Conservation (phyloP, 768 basidiomycete species). For the Chiua virens region DNA sequence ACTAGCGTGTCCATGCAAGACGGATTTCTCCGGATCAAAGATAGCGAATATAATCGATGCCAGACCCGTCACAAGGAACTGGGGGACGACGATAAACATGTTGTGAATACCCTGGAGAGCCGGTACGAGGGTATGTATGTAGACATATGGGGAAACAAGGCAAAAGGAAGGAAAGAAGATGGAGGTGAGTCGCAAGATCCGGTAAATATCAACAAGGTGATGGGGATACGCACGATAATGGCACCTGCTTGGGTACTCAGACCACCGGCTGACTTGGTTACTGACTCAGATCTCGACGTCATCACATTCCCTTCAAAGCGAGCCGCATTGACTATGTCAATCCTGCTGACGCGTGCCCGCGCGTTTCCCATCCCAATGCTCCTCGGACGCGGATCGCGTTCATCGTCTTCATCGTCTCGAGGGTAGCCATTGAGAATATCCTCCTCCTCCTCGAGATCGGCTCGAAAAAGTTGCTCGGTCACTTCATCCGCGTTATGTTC, state of each 20-base stretch:
- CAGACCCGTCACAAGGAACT: slow-evolving; percentile 88
- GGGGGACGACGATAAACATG: slow-evolving; percentile 89
- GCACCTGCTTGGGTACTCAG: slow-evolving; percentile 86
- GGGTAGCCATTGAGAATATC: not conserved
- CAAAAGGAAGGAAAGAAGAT: not conserved
- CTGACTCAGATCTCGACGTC: slow-evolving; percentile 10
- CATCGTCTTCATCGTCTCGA: slow-evolving; percentile 6
- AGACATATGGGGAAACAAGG: too few species aligned
- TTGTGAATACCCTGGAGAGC: slow-evolving; percentile 85
- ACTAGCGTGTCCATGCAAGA: slow-evolving; percentile 36
- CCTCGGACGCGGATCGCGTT: slow-evolving; percentile 15
- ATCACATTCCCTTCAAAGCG: slow-evolving; percentile 19
- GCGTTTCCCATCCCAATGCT: slow-evolving; percentile 41
- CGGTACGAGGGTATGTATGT: not conserved
- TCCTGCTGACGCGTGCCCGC: slow-evolving; percentile 49
- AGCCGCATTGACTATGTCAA: slow-evolving; percentile 35
- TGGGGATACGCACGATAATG: slow-evolving; percentile 59
- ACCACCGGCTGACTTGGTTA: slow-evolving; percentile 25
- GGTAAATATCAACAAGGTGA: not conserved
- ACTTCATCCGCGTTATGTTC: slow-evolving; percentile 24
- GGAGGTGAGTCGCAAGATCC: not conserved
- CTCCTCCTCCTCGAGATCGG: slow-evolving; percentile 21
- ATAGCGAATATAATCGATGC: slow-evolving; percentile 86
- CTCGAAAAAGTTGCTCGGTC: slow-evolving; percentile 20
- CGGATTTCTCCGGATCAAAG: slow-evolving; percentile 63